Evolutionary conservation across 176 grass and related monocot genomes (phyloP), one percentile per base, ranked within the genome.

Genomic region (Triticum urartu): DNA sequence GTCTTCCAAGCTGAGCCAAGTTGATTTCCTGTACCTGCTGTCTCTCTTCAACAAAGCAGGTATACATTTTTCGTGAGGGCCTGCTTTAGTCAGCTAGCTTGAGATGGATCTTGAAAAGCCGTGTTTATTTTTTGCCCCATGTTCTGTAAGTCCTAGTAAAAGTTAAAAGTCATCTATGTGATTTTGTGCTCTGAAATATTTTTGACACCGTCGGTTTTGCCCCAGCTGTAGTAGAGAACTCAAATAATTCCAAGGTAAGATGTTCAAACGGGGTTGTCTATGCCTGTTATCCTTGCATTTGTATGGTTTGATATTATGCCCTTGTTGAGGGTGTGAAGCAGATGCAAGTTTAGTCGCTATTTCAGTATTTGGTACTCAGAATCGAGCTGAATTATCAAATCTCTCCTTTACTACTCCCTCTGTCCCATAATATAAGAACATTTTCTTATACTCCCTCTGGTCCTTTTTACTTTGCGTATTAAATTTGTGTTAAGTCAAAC

Each of bases 1-100:
- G 83, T 80, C 92, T 9, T 89, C 94, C 52, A 98, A 98, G 63
- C 87, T 95, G 33, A 88, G 92, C 48, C 97, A 98, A 81, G 88
- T 94, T 32, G 97, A 98, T 79, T 96, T 98, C 85, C 78, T 98
- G 24, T 98, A 92, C 87, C 75, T 98, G 85, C 97, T 98, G 9
- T 98, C 97, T 4, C 90, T 98, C 72, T 95, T 98, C 79, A 98
- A 98, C 87, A 94, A 94, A 77, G 88, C 90, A 0, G 97, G 92
- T 14, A 89, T 98, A 69, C 97, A 98, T 90, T 98, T 98, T 73
- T 95, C 92, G 1, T 98, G 90, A 98, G 64, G 35, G 30, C 9
- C 7, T 22, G 1, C n/a, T 21, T 25, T 25, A 21, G 71, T 79
- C 24, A 12, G 7, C 35, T 25, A 74, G 11, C 34, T 17, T 68